phyloP scores from a whole-genome alignment of 495 filamentous ascomycete genomes.

The Tuber aestivum region DNA sequence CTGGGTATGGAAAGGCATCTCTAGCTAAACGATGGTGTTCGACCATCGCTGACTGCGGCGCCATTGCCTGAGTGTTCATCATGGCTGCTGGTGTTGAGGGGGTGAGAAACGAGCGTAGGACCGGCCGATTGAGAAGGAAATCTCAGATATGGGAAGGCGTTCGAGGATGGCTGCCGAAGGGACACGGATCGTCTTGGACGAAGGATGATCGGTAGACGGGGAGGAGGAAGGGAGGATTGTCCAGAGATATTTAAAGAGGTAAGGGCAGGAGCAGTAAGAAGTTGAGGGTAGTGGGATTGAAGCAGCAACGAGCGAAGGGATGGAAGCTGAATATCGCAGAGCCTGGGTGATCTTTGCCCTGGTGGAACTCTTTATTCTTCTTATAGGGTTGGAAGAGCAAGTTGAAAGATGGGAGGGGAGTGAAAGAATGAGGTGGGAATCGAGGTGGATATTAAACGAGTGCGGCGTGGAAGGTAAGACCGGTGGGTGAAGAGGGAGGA shows the following conservation, averaged over 20 bases:
- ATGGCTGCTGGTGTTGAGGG: conserved; percentile 24
- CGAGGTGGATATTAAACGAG: conserved; percentile 15
- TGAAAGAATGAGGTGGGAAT: conserved; percentile 9
- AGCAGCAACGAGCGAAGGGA: conserved; percentile 1
- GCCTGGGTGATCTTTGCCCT: background rate
- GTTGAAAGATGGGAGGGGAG: conserved; percentile 9
- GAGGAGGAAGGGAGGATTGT: background rate
- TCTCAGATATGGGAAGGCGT: conserved; percentile 21
- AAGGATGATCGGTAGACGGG: background rate
- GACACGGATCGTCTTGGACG: background rate
- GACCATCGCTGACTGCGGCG: background rate
- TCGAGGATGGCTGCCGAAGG: background rate
- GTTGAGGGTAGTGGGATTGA: background rate
- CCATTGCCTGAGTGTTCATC: conserved; percentile 25
- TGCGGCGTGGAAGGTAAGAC: conserved; percentile 14
- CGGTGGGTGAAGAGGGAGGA: conserved; percentile 25
- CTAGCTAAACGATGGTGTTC: background rate
- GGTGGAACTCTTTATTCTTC: background rate
- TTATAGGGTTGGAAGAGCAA: conserved; percentile 12
- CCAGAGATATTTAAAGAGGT: background rate
- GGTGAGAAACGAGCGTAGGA: conserved; percentile 36
- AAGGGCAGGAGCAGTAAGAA: background rate
- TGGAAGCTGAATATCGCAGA: background rate
- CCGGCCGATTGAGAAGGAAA: conserved; percentile 30
- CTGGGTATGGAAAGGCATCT: background rate